Evolutionary conservation across 2,329 filamentous ascomycete genomes (phyloP).

Genomic region (Zopfia rhizophila): DNA sequence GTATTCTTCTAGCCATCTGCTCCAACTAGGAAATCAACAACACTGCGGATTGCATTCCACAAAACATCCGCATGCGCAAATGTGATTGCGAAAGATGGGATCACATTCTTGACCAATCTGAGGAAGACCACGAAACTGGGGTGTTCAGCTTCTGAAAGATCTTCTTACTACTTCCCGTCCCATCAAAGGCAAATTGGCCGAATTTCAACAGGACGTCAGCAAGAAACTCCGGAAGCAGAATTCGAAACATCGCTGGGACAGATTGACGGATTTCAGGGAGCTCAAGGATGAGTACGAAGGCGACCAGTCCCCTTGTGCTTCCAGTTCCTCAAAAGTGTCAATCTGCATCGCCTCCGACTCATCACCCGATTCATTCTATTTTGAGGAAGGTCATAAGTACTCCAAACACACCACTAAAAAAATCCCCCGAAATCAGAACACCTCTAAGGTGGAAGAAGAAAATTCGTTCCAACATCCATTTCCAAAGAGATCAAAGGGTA

Average conservation of each 20-base stretch:
- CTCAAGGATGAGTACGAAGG: constrained; percentile 42
- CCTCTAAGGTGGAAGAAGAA: no score
- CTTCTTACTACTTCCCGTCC: constrained; percentile 44
- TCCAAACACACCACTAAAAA: no score
- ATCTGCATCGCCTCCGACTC: no score
- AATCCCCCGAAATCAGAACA: no score
- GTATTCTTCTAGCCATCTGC: constrained; percentile 43
- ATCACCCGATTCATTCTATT: no score
- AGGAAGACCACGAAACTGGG: constrained; percentile 50
- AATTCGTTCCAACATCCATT: no score
- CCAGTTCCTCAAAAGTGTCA: no score
- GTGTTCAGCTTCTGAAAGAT: constrained; percentile 49
- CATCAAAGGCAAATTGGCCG: constrained; percentile 34
- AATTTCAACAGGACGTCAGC: constrained; percentile 39
- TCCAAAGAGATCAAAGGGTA: no score
- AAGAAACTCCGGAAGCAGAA: constrained; percentile 37
- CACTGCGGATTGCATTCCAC: constrained; percentile 40
- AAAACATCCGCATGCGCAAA: constrained; percentile 49
- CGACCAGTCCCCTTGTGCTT: no score
- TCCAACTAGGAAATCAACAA: constrained; percentile 33
- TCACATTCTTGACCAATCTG: constrained; percentile 44
- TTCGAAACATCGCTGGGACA: constrained; percentile 43
- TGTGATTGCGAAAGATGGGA: constrained; percentile 49
- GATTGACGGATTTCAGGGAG: constrained; percentile 42
- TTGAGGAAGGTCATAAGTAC: no score